phyloP scores from a whole-genome alignment of 2,329 filamentous ascomycete species.

The Cercospora berteroae region DNA sequence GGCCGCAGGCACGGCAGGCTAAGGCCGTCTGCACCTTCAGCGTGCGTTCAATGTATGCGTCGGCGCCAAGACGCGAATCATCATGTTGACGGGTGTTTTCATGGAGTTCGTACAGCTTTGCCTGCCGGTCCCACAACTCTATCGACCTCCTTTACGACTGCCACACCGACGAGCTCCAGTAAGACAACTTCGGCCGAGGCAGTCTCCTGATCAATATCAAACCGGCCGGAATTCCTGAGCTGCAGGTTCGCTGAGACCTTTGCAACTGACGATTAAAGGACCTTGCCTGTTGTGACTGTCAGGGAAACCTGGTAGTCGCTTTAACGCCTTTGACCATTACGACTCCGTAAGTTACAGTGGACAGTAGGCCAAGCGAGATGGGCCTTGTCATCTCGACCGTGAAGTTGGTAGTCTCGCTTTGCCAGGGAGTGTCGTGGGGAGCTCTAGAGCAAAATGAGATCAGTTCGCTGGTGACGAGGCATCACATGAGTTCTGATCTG shows the following conservation, averaged over 20 bases:
- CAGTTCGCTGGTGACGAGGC: too few relatives aligned
- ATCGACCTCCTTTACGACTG: neutral
- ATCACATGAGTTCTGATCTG: too few relatives aligned
- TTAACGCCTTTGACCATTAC: neutral
- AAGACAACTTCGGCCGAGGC: neutral
- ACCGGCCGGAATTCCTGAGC: too few relatives aligned
- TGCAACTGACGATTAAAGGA: neutral
- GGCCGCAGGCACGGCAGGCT: neutral
- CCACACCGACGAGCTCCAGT: neutral
- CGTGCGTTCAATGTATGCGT: neutral
- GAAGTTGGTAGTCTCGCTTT: too few relatives aligned
- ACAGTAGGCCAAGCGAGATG: too few relatives aligned
- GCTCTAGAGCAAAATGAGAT: too few relatives aligned
- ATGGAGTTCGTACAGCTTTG: too few relatives aligned
- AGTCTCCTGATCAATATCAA: neutral
- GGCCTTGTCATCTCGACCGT: too few relatives aligned
- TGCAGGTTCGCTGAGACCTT: neutral
- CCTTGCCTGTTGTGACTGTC: neutral
- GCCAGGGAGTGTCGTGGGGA: too few relatives aligned
- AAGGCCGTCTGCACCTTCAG: neutral
- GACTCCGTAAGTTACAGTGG: neutral
- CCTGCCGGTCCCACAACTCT: neutral
- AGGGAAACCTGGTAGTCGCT: neutral
- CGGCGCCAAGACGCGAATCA: too few relatives aligned
- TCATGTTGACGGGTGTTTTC: too few relatives aligned